Evolutionary conservation across 73 alveolate genomes (phyloP), one percentile per base, ranked within the genome.

Genomic region (Durusdinium trenchii): DNA sequence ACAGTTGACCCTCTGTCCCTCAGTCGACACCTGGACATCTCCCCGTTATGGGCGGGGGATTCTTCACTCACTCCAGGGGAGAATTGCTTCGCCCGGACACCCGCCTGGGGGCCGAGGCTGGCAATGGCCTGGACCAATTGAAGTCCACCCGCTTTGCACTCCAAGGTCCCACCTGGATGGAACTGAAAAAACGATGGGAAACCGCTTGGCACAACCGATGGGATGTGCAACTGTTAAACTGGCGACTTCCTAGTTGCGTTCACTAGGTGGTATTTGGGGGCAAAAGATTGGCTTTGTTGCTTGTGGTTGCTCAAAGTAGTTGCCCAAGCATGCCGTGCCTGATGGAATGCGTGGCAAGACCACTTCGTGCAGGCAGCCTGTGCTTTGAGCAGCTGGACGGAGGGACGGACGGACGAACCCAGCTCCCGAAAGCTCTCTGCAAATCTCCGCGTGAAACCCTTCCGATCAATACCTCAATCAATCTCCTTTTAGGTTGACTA

Each of bases 71-170:
- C n/a, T n/a, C n/a, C n/a, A n/a, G n/a, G 36, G 46, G 42, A 10
- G 42, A 73, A 73, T 38, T 12, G n/a, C 32, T 23, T 9, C 6
- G 46, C 81, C 28, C 9, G 51, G 52, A 5, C 54, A 45, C 45
- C 32, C 95, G 67, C 95, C 96, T 89, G 96, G 42, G 96, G 86
- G 62, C 96, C 96, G n/a, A 89, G 76, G 86, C 86, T 6, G 50
- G 96, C 96, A 48, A 89, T 45, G 71, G 96, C 96, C 82, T 91
- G 98, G 78, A 91, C 46, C 89, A 91, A 46, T 76, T 91, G 98
- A 36, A 91, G 89, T 42, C 98, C 98, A 6, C 98, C 98, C 67
- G 98, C 98, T 76, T 69, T 67, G 78, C 61, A 47, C 76, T 91
- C 98, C 60, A 46, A 46, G 75, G 79, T 91, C 60, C 52, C 89